These are phyloP conservation scores for Garcileccinum viscosum DNA, from an alignment of 1,284 basidiomycete genomes.

Conservation along the genomic window DNA sequence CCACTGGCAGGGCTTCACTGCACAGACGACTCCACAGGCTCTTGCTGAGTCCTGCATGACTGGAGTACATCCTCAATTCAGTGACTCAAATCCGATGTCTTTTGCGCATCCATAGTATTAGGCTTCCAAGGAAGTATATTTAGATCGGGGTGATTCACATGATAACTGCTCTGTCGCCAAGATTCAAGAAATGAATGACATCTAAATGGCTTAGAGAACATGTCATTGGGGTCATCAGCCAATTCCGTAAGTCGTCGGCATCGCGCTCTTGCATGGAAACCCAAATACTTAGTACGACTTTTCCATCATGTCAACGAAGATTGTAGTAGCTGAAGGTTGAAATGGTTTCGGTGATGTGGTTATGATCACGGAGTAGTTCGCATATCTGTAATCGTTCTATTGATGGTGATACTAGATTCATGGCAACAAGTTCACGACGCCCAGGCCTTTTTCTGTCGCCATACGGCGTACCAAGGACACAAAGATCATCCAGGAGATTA, in stretches of 20 bases:
- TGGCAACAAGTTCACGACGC: background rate
- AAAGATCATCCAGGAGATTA: background rate
- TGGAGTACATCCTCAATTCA: background rate
- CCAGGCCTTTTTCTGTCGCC: background rate
- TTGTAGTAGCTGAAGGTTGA: no score
- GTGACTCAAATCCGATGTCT: background rate
- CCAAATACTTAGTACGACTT: constrained; percentile 5
- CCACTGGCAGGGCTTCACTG: no score
- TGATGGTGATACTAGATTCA: background rate
- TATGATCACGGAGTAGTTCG: background rate
- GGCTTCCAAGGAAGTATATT: background rate
- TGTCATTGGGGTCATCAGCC: background rate
- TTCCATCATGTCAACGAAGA: constrained; percentile 8
- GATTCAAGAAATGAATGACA: background rate
- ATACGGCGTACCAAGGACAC: background rate
- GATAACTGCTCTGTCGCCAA: constrained; percentile 1
- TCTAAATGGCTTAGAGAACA: background rate
- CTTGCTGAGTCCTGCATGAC: no score
- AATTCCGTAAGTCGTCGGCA: background rate
- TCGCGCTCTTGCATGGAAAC: background rate
- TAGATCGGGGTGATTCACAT: background rate
- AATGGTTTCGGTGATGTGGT: background rate
- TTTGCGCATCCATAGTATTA: constrained; percentile 2
- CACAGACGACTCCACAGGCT: no score
- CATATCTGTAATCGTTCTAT: background rate